Evolutionary conservation across 2,329 filamentous ascomycete genomes (phyloP).

Genomic region (Fusarium euwallaceae): DNA sequence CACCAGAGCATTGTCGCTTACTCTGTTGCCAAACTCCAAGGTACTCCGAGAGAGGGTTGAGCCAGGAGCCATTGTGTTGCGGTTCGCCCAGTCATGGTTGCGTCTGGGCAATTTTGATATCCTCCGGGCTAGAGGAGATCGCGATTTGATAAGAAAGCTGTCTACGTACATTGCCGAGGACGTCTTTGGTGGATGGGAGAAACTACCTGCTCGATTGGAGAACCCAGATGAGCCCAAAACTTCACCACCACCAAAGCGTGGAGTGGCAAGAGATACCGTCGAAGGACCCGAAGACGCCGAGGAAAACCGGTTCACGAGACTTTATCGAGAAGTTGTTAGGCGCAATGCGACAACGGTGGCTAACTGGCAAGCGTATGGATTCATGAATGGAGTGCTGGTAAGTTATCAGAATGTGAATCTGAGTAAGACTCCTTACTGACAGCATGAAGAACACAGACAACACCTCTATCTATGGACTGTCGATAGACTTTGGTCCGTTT

Average conservation of each 20-base stretch:
- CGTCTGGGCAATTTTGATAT: constrained; percentile 97
- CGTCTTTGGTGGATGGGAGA: constrained; percentile 89
- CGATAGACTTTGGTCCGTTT: constrained; percentile 95
- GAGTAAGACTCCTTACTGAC: constrained; percentile 44
- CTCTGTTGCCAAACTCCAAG: constrained; percentile 77
- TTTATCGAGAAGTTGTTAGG: constrained; percentile 89
- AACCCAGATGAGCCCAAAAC: constrained; percentile 62
- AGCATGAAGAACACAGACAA: constrained; percentile 85
- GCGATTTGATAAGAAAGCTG: constrained; percentile 78
- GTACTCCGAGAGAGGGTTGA: constrained; percentile 86
- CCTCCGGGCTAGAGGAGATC: constrained; percentile 84
- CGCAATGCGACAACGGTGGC: constrained; percentile 91
- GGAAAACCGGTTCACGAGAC: constrained; percentile 87
- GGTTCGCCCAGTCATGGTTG: constrained; percentile 93
- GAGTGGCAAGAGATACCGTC: constrained; percentile 68
- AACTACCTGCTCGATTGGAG: constrained; percentile 74
- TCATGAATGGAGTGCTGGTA: constrained; percentile 93
- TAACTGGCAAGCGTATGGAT: constrained; percentile 97
- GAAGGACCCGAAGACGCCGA: constrained; percentile 77
- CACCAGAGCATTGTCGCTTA: constrained; percentile 88
- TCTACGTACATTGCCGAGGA: constrained; percentile 89
- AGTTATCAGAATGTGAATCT: constrained; percentile 8
- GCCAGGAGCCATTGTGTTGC: constrained; percentile 90
- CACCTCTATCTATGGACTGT: constrained; percentile 89
- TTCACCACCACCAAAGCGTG: constrained; percentile 61